Evolutionary conservation across 192 early-diverging fungal species (phyloP).

Genomic region (Entrophospora sp.): DNA sequence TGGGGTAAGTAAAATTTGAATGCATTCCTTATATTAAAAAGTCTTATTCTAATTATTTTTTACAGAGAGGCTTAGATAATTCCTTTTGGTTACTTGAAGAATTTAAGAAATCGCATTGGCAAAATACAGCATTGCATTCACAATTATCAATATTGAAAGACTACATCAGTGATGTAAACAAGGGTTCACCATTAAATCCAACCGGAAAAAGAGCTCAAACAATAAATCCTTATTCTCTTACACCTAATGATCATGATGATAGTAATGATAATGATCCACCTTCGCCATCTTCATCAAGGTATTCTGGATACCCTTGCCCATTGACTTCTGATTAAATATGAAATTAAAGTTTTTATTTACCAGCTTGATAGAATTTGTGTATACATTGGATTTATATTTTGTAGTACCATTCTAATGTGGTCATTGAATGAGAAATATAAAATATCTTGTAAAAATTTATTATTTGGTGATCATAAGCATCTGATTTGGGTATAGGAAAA

Average conservation of each 20-base stretch:
- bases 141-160: not conserved
- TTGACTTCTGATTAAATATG: not conserved
- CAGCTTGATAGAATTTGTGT: not conserved
- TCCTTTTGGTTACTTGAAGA: not conserved
- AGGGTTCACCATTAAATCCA: not conserved
- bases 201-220: not conserved
- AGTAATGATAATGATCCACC: not conserved
- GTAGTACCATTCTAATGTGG: not conserved
- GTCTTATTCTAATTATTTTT: not conserved
- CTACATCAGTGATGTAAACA: not conserved
- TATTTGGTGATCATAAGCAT: too few species aligned
- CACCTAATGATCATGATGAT: not conserved
- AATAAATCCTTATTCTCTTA: not conserved
- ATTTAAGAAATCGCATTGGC: not conserved
- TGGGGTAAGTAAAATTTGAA: constrained; percentile 10
- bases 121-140: not conserved
- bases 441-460: too few species aligned
- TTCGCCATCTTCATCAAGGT: not conserved
- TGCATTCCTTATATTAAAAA: not conserved
- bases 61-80: not conserved
- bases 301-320: not conserved
- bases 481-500: too few species aligned
- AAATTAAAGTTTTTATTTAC: not conserved
- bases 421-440: too few species aligned
- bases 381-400: not conserved